Conservation (phyloP, 768 basidiomycete species). For the Russula lepida region DNA sequence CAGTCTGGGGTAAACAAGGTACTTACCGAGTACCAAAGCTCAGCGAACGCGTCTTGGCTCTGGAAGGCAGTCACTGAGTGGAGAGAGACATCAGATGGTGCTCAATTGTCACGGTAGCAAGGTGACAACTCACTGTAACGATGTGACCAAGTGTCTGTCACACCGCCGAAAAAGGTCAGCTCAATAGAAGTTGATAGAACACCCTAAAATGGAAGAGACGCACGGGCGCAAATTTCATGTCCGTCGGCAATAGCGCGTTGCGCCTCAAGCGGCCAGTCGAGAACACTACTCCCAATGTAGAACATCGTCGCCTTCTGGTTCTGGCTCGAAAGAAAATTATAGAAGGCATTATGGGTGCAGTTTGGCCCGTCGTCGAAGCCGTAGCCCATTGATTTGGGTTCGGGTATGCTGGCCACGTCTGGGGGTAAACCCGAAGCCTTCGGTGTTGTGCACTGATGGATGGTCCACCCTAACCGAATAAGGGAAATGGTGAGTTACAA, state of each 20-base stretch:
- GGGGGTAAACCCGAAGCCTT: slow-evolving; percentile 36
- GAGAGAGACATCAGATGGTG: not conserved
- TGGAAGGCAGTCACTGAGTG: slow-evolving; percentile 46
- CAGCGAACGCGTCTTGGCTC: slow-evolving; percentile 64
- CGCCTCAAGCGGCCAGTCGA: slow-evolving; percentile 49
- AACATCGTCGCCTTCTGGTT: slow-evolving; percentile 61
- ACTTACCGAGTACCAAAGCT: slow-evolving; percentile 61
- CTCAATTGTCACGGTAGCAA: no score
- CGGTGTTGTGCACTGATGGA: slow-evolving; percentile 37
- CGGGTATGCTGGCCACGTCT: slow-evolving; percentile 42
- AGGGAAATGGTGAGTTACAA: not conserved
- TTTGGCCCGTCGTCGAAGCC: slow-evolving; percentile 61
- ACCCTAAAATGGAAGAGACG: slow-evolving; percentile 25
- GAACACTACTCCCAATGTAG: slow-evolving; percentile 51
- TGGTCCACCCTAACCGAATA: slow-evolving; percentile 34
- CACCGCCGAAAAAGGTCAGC: not conserved
- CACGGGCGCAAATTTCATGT: slow-evolving; percentile 48
- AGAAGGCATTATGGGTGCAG: slow-evolving; percentile 56
- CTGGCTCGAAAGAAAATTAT: slow-evolving; percentile 42
- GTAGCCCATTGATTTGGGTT: slow-evolving; percentile 51
- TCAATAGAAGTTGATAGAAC: no score
- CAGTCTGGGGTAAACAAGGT: not conserved
- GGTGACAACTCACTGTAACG: slow-evolving; percentile 37
- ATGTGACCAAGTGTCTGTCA: slow-evolving; percentile 43
- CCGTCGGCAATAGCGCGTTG: slow-evolving; percentile 46